A percentile compares a stretch with the other conserved stretches of the same genome.
These are phyloP conservation scores for Globisporangium cylindrosporum DNA, from an alignment of 352 stramenopile species.

Conservation along the genomic window DNA sequence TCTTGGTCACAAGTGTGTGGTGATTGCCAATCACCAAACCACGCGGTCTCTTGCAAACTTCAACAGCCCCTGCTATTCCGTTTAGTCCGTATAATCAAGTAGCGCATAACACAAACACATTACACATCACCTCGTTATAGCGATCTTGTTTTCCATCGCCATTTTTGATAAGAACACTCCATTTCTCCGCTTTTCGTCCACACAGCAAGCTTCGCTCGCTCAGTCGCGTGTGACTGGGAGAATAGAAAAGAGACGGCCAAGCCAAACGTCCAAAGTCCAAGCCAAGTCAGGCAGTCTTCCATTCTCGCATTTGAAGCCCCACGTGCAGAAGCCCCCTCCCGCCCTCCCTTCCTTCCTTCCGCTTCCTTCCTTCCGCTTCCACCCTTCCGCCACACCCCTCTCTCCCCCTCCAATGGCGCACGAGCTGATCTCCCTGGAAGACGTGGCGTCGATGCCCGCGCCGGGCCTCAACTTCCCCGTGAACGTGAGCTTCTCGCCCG, in stretches of 20 bases:
- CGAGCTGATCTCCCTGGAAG: constrained; percentile 74
- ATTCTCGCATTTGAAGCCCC: constrained; percentile 14
- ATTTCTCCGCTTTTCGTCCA: constrained; percentile 11
- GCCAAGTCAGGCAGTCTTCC: neutral
- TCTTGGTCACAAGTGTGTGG: too few species aligned
- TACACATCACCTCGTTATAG: too few species aligned
- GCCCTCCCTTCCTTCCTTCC: neutral
- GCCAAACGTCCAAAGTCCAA: too few species aligned
- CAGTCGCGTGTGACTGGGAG: neutral
- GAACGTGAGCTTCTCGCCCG: constrained; percentile 84
- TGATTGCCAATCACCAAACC: neutral
- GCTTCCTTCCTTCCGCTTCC: neutral
- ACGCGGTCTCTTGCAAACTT: neutral
- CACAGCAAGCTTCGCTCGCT: neutral
- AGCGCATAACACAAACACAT: too few species aligned
- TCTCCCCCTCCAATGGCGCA: constrained; percentile 8
- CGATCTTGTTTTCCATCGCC: too few species aligned
- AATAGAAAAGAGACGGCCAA: neutral
- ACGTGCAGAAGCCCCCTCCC: neutral
- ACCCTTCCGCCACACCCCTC: neutral
- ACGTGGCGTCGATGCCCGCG: constrained; percentile 86
- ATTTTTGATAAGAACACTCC: too few species aligned
- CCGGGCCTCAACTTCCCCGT: constrained; percentile 77
- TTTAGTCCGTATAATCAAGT: neutral
- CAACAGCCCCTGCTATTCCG: neutral